Evolutionary conservation across 345 rosid species (phyloP), one percentile per base, ranked within the genome.

Genomic region (Physaria fendleri): DNA sequence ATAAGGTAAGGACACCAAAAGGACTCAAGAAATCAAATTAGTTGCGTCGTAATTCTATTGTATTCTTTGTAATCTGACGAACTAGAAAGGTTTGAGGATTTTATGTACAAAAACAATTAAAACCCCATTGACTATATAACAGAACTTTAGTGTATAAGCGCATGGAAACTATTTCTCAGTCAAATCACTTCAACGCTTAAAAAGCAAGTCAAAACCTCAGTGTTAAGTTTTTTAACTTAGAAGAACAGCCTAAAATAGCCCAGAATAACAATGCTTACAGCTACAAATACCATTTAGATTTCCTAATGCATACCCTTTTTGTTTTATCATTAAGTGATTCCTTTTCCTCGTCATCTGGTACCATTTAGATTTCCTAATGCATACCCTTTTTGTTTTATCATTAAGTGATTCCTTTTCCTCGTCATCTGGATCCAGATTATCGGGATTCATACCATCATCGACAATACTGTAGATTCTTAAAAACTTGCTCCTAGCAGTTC

Each of bases 361-460:
- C n/a, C n/a, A n/a, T n/a, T n/a, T n/a, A n/a, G n/a, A n/a, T 6
- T 38, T 38, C 15, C 8, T 14, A 14, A 51, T 11, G 33, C 1
- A 34, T 69, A 72, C 81, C 71, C 69, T 61, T 68, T 60, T 70
- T 1, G 23, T 14, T 60, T 68, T 63, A 13, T 62, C 72, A 8
- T 69, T 61, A 4, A 67, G 53, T 50, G 75, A 59, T 71, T 69
- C 70, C 39, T 79, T 71, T 32, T 75, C 56, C 14, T 65, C 59
- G 16, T 59, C 81, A 54, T 71, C 77, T 52, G 81, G 46, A 54
- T 71, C 77, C 56, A 79, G 46, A 30, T 68, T 63, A 41, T 76
- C 84, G 4, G 77, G 73, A 56, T 76, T 74, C 33, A 42, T 37
- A 20, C 65, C 81, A 71, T 84, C 93, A 68, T 77, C 82, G 44